Evolutionary conservation across 2,329 filamentous ascomycete genomes (phyloP), one percentile per base, ranked within the genome.

Genomic region (Aciculosporium take): DNA sequence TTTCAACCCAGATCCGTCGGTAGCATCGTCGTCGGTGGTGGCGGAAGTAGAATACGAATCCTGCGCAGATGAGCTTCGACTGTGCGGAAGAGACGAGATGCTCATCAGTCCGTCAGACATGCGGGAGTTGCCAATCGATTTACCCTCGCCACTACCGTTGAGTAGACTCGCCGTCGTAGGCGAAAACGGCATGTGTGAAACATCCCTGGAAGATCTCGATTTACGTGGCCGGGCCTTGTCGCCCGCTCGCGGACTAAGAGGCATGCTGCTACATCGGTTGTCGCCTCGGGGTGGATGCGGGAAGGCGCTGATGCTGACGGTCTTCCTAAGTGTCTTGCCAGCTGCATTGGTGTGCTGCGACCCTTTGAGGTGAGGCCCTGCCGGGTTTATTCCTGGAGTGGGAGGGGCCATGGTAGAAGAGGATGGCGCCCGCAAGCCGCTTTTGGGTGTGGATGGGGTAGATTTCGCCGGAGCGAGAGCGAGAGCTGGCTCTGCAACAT

Each of bases 291-390:
- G 89, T 12, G 89, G 89, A 49, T 94, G 84, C 24, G 89, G 89
- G 55, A 96, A 95, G 1, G 86, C 81, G 56, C 88, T 89, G 55
- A 95, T 94, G 68, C 88, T 95, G 54, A 94, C 81, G 1, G 84
- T 84, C 62, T 93, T 93, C 47, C 87, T 78, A 42, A 95, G 62
- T 1, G 79, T 76, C 59, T 80, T 88, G 21, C 77, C 76, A 5
- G 74, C 66, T 25, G 66, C 66, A 46, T 74, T 78, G 12, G 76
- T 62, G 28, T 66, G 67, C 7, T 76, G 69, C 5, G 69, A 61
- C 2, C 72, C 67, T 45, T 72, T 74, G 15, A 74, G 65, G 13
- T 74, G 68, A 5, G 75, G 71, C 9, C 80, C 61, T 38, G 69
- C 66, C 5, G 71, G 68, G 8, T 66, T 67, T 6, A 73, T 65